Evolutionary conservation across 2,329 filamentous ascomycete species (phyloP).

Genomic region (Clonostachys byssicola): DNA sequence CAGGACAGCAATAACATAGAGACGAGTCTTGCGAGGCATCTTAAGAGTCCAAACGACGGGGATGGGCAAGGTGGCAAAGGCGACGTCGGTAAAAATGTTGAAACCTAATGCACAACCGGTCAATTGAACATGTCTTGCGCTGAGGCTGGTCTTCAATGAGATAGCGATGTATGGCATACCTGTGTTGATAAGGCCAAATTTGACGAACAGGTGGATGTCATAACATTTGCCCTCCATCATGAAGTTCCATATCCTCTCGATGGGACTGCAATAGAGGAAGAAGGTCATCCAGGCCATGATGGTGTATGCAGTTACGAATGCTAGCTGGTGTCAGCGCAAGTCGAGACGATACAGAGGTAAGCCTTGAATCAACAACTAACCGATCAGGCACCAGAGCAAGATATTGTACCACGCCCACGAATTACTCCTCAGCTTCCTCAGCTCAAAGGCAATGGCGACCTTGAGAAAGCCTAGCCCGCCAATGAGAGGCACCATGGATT

Average conservation of each 20-base stretch:
- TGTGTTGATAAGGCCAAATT: conserved; percentile 3
- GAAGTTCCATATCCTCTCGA: conserved; percentile 2
- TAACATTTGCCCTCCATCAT: conserved; percentile 1
- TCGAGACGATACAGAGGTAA: too few relatives aligned
- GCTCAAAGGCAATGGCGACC: conserved; percentile 12
- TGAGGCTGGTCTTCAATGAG: background rate
- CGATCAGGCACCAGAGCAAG: too few relatives aligned
- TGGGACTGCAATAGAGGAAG: conserved; percentile 3
- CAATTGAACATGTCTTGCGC: background rate
- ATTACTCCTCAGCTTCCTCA: conserved; percentile 8
- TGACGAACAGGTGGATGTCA: conserved; percentile 1
- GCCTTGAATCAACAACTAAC: too few relatives aligned
- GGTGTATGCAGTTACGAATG: background rate
- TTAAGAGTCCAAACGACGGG: conserved; percentile 32
- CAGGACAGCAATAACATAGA: conserved; percentile 31
- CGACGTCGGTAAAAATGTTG: conserved; percentile 33
- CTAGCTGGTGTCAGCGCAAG: background rate
- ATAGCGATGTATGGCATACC: background rate
- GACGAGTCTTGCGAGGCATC: conserved; percentile 23
- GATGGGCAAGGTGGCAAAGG: conserved; percentile 31
- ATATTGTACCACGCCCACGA: too few relatives aligned
- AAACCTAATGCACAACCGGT: conserved; percentile 10
- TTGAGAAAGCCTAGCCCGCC: conserved; percentile 10
- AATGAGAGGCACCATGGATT: conserved; percentile 37
- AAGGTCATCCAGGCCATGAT: conserved; percentile 1